phyloP scores from a whole-genome alignment of 75 land plant species.

The Isoetes taiwanensis region DNA sequence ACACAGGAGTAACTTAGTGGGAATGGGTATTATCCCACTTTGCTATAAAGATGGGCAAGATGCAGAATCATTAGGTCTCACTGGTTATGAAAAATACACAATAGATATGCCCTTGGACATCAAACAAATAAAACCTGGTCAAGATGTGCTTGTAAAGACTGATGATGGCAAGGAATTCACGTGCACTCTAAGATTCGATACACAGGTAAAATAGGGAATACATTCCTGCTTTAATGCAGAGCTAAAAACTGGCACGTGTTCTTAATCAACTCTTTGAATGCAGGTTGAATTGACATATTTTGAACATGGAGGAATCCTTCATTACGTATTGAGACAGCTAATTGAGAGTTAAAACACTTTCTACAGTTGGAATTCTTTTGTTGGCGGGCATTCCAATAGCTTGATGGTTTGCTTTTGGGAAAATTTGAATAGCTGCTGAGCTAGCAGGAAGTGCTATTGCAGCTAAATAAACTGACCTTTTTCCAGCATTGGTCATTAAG shows the following conservation, averaged over 20 bases:
- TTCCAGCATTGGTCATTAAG: too few relatives aligned
- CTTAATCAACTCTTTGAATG: too few relatives aligned
- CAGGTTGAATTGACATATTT: constrained; percentile 86
- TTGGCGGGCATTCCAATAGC: too few relatives aligned
- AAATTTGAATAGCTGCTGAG: too few relatives aligned
- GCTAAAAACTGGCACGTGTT: too few relatives aligned
- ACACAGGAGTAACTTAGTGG: constrained; percentile 82
- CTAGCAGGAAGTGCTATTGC: too few relatives aligned
- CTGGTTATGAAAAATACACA: constrained; percentile 68
- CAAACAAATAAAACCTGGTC: constrained; percentile 71
- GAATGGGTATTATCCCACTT: constrained; percentile 81
- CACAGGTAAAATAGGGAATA: constrained; percentile 80
- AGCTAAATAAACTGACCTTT: too few relatives aligned
- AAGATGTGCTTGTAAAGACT: constrained; percentile 71
- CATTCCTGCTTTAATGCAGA: too few relatives aligned
- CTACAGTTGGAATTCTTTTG: too few relatives aligned
- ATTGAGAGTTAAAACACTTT: too few relatives aligned
- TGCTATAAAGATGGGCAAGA: constrained; percentile 85
- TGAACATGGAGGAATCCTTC: constrained; percentile 82
- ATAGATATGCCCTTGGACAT: constrained; percentile 63
- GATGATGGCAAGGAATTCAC: constrained; percentile 83
- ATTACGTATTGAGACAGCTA: constrained; percentile 68
- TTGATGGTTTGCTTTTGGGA: too few relatives aligned
- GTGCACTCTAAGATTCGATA: constrained; percentile 85
- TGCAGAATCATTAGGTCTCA: constrained; percentile 72